Conservation (phyloP, 169 alveolate species). For the Plasmodium billcollinsi region DNA sequence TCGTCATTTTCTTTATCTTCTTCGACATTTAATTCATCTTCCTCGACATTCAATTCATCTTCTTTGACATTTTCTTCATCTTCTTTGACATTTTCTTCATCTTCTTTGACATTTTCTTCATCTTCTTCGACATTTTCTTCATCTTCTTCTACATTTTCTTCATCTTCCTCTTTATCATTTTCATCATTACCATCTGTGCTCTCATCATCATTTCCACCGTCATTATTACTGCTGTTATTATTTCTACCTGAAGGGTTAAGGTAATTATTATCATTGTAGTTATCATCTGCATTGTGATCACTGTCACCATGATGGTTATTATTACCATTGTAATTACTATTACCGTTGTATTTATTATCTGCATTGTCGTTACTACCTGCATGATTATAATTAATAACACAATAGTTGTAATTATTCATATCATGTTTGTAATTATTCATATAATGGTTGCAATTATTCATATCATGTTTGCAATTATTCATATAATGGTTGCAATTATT, state of each 20-base stretch:
- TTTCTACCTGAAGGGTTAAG: not conserved
- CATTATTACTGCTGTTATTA: not conserved
- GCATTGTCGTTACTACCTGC: no score
- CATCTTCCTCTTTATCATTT: conserved; percentile 9
- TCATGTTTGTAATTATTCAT: no score
- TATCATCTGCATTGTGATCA: not conserved
- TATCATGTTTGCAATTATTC: no score
- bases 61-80: not conserved
- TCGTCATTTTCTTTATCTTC: not conserved
- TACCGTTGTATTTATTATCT: not conserved
- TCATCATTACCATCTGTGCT: not conserved
- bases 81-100: conserved; percentile 1
- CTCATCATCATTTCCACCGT: not conserved
- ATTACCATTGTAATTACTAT: not conserved
- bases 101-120: not conserved
- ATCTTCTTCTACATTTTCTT: not conserved
- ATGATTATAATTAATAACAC: no score
- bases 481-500: no score
- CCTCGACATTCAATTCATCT: no score
- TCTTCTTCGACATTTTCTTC: not conserved
- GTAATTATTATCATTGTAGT: conserved; percentile 7
- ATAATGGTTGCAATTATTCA: no score
- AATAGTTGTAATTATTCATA: no score
- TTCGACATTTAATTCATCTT: not conserved
- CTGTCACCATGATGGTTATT: not conserved